A percentile compares a stretch with the other conserved stretches of the same genome.
phyloP scores from a whole-genome alignment of 2,329 filamentous ascomycete species.

The Fusarium camptoceras region DNA sequence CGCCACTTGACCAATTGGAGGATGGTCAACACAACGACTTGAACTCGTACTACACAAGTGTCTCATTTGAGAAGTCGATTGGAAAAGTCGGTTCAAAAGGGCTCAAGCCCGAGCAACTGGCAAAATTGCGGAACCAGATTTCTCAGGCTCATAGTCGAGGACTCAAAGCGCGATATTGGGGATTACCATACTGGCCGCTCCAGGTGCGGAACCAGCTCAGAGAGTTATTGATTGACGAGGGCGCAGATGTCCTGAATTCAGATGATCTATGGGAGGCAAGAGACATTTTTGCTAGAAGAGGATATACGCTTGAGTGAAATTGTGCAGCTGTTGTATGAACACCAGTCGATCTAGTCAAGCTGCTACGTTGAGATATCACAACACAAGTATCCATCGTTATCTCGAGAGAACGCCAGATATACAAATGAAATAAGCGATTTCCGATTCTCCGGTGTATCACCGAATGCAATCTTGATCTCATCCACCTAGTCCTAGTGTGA shows the following conservation, averaged over 20 bases:
- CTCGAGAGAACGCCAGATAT: conserved; percentile 2
- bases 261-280: conserved; percentile 64
- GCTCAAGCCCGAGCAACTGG: conserved; percentile 59
- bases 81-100: conserved; percentile 61
- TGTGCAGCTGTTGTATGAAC: neutral
- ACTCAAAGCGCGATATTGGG: conserved; percentile 71
- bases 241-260: conserved; percentile 70
- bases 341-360: neutral
- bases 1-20: conserved; percentile 63
- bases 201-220: conserved; percentile 66
- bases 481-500: conserved; percentile 1
- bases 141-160: conserved; percentile 63
- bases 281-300: conserved; percentile 20
- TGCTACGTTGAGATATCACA: neutral
- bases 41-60: conserved; percentile 76
- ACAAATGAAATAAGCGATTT: conserved; percentile 12
- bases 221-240: conserved; percentile 65
- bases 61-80: conserved; percentile 65
- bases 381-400: conserved; percentile 8
- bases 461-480: conserved; percentile 34
- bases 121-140: conserved; percentile 59
- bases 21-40: conserved; percentile 56
- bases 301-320: conserved; percentile 1
- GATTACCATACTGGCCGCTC: conserved; percentile 67
- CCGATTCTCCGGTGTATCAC: conserved; percentile 49